Percentiles rank a stretch among this genome's conserved stretches.
Conservation (phyloP, 2,329 filamentous ascomycete genomes). For the Verruconis gallopava region DNA sequence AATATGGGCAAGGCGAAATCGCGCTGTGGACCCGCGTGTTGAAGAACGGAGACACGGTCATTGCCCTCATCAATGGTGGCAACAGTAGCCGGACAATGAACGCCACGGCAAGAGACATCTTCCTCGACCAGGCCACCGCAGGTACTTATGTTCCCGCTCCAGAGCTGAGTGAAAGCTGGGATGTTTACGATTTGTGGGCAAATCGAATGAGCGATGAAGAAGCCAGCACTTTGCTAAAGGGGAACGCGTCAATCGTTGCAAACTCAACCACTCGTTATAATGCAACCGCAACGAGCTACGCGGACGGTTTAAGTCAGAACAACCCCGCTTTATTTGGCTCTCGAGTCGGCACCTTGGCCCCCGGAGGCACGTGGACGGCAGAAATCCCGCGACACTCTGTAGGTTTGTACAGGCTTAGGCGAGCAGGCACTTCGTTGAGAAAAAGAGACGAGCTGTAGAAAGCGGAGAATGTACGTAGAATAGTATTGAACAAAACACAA, state of each 20-base stretch:
- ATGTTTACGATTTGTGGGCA: constrained; percentile 43
- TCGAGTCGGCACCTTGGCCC: constrained; percentile 31
- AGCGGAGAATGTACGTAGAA: too few relatives aligned
- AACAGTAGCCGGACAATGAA: constrained; percentile 33
- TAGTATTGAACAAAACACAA: too few relatives aligned
- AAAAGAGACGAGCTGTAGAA: constrained; percentile 33
- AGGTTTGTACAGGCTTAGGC: constrained; percentile 36
- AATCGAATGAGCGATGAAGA: constrained; percentile 38
- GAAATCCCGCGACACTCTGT: constrained; percentile 36
- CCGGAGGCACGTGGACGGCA: constrained; percentile 31
- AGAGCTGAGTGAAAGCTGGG: constrained; percentile 34
- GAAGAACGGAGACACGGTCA: constrained; percentile 32
- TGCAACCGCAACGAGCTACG: constrained; percentile 35
- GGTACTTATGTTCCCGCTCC: constrained; percentile 26
- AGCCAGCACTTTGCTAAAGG: constrained; percentile 32
- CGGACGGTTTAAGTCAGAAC: constrained; percentile 31
- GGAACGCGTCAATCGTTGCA: constrained; percentile 19
- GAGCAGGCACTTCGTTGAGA: constrained; percentile 16
- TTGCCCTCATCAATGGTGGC: constrained; percentile 40
- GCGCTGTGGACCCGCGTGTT: constrained; percentile 38
- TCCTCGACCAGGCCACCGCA: constrained; percentile 33
- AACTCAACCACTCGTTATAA: constrained; percentile 33
- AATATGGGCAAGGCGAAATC: constrained; percentile 33
- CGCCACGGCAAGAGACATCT: constrained; percentile 40
- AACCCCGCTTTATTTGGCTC: constrained; percentile 33